Percentiles rank a stretch among this genome's conserved stretches.
Conservation (phyloP, 345 rosid species). For the Eucalyptus pumila region DNA sequence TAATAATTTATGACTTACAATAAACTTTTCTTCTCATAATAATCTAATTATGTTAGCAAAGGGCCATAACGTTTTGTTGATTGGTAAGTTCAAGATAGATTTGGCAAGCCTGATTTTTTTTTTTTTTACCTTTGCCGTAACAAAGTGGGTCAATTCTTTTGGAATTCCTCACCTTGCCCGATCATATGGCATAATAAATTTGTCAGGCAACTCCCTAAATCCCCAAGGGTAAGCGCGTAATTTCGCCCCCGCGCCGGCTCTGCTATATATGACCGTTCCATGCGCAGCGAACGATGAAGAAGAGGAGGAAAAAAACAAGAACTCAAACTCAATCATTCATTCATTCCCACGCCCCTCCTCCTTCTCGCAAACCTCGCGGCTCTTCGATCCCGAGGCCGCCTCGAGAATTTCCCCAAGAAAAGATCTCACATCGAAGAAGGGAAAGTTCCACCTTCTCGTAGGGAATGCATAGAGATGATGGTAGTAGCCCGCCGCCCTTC, state of each 20-base stretch:
- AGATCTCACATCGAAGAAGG: neutral
- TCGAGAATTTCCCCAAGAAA: neutral
- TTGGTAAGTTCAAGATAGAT: neutral
- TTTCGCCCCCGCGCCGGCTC: neutral
- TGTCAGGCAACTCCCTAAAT: neutral
- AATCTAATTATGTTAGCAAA: too few species aligned
- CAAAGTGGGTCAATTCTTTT: too few species aligned
- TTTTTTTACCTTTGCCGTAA: neutral
- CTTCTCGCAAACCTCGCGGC: neutral
- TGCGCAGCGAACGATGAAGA: neutral
- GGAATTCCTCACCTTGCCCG: neutral
- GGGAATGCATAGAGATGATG: constrained; percentile 87
- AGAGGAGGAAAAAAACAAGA: neutral
- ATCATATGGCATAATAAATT: neutral
- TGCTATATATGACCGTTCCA: neutral
- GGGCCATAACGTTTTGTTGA: too few species aligned
- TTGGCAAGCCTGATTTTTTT: neutral
- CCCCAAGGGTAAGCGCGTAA: neutral
- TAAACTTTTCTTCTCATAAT: too few species aligned
- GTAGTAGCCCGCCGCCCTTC: constrained; percentile 4
- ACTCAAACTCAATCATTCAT: neutral
- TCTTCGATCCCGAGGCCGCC: neutral
- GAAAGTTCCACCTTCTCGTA: neutral
- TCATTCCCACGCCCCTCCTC: neutral
- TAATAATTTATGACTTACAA: too few species aligned